phyloP scores from a whole-genome alignment of 2,329 filamentous ascomycete genomes.

The Harringtonia aguacate region DNA sequence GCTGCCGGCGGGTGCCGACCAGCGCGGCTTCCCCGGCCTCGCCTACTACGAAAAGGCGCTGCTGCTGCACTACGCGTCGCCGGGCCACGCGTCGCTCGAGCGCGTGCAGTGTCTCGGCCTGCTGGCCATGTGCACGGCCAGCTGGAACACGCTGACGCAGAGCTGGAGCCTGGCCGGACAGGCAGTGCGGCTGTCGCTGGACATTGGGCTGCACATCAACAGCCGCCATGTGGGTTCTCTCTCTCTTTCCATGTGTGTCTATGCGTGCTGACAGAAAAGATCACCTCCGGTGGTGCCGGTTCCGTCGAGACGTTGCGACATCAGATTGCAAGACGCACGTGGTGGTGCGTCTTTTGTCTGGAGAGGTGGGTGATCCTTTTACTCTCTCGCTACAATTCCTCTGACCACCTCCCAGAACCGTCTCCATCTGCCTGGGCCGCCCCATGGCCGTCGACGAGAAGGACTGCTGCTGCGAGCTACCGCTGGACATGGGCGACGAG shows the following conservation, averaged over 20 bases:
- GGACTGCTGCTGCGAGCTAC: conserved; percentile 19
- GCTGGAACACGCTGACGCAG: conserved; percentile 20
- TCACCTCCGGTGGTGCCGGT: not conserved
- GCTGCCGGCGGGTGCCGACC: conserved; percentile 9
- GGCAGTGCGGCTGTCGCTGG: conserved; percentile 17
- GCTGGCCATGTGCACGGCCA: conserved; percentile 18
- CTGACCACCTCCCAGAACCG: conserved; percentile 9
- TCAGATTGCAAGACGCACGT: conserved; percentile 17
- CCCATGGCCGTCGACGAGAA: conserved; percentile 17
- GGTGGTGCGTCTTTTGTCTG: conserved; percentile 19
- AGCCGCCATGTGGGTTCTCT: conserved; percentile 9
- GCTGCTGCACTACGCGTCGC: conserved; percentile 16
- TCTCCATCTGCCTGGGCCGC: conserved; percentile 19
- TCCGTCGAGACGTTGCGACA: conserved; percentile 5
- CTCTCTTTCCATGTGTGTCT: no score
- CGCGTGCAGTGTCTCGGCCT: conserved; percentile 18
- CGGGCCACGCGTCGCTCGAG: conserved; percentile 17
- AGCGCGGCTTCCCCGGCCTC: conserved; percentile 11
- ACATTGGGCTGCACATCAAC: conserved; percentile 18
- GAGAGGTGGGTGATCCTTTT: conserved; percentile 13
- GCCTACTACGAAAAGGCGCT: conserved; percentile 16
- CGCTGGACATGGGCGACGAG: conserved; percentile 16
- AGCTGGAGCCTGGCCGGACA: conserved; percentile 19
- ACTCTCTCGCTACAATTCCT: not conserved
- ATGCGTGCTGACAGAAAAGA: not conserved